Base-by-base conservation (phyloP, 805 yeast species). In the Wickerhamomyces bovis region DNA sequence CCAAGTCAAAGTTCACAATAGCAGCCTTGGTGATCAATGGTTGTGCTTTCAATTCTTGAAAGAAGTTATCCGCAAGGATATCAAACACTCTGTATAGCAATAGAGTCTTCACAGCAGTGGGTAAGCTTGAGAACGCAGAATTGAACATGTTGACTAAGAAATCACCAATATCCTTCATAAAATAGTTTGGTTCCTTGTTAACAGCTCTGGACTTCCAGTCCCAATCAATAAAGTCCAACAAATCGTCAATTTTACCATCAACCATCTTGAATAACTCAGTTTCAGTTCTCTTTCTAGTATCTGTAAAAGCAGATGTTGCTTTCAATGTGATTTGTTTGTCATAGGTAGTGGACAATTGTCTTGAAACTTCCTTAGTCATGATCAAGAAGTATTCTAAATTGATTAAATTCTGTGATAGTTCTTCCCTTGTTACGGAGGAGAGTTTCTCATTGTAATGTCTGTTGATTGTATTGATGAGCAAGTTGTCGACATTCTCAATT, bases 1-100 rank as follows among this genome's bases (percentile, higher is more conserved):
- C 98, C 25, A 77, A 61, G 55, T 86, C 87, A 62, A 92, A 90
- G 63, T 89, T 90, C 6, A 83, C 69, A 0, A 92, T 84, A 20
- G 72, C 70, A 19, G 89, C 81, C 53, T 79, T 80, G 11, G 68
- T 62, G 2, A 70, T 62, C 1, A 73, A 75, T 1, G 81, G 77
- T 18, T 75, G 74, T 33, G 73, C 65, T 40, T 80, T 69, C 49
- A 90, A 69, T 9, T 81, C 70, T 39, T 75, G 73, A 51, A 85
- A 70, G 62, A 92, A 78, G 51, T 82, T 78, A 38, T 82, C 77
- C 0, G 95, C 81, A 49, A 94, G 76, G 53, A 85, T 81, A 67
- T 90, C 98, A 62, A 87, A 88, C 23, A 92, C 89, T 60, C 95
- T 78, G 53, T 89, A 81, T 50, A 90, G 76, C n/a, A 95, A 78